Percentiles rank a stretch among this genome's conserved stretches.
Conservation (phyloP, 306 rosid genomes). For the Casuarina glauca region DNA sequence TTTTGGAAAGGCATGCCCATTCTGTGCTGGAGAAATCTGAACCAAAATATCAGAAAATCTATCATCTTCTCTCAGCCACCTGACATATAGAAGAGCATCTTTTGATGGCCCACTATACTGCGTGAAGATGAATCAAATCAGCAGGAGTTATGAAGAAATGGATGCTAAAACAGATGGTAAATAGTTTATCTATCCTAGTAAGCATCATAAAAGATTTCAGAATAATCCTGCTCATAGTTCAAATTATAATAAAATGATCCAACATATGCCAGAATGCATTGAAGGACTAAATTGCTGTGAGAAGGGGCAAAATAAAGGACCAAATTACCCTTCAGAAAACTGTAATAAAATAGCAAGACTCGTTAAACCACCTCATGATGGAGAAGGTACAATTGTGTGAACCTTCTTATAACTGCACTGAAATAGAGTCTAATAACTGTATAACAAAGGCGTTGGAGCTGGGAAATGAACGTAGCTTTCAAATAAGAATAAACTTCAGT, state of each 20-base stretch:
- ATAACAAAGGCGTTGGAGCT: too few species aligned
- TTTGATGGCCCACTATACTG: conserved; percentile 94
- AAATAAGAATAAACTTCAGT: too few species aligned
- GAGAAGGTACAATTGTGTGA: too few species aligned
- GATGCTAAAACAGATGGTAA: not conserved
- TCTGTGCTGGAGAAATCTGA: conserved; percentile 72
- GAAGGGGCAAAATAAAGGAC: not conserved
- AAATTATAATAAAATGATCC: not conserved
- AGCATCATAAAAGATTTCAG: not conserved
- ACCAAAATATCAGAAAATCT: conserved; percentile 70
- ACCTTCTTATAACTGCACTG: too few species aligned
- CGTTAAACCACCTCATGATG: too few species aligned
- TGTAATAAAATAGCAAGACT: too few species aligned
- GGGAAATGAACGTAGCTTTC: too few species aligned
- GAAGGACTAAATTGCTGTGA: not conserved
- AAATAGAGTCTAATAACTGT: too few species aligned
- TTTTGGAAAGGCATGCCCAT: conserved; percentile 82
- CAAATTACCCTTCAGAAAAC: not conserved
- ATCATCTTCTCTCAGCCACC: conserved; percentile 75
- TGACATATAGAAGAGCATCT: conserved; percentile 73
- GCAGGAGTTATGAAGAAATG: conserved; percentile 9
- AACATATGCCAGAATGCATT: not conserved
- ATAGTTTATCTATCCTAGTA: not conserved
- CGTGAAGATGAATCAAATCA: conserved; percentile 37
- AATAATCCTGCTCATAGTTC: not conserved